Conservation (phyloP, 352 stramenopile species). For the Globisporangium emineosum region DNA sequence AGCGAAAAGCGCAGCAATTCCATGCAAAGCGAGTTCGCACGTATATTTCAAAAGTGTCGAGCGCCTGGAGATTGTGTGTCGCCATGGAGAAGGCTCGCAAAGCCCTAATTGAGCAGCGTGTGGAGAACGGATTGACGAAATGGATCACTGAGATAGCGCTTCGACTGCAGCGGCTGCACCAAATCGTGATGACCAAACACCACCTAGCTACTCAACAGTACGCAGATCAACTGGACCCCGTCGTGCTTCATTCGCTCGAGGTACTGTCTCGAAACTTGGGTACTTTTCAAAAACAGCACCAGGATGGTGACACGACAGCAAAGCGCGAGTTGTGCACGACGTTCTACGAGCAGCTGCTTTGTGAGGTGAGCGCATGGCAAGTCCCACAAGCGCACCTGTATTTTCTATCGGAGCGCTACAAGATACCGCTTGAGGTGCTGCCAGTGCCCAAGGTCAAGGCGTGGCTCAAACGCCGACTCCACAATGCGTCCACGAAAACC, state of each 20-base stretch:
- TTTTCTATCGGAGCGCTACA: slow-evolving; percentile 26
- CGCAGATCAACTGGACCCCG: slow-evolving; percentile 4
- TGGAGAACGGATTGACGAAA: slow-evolving; percentile 16
- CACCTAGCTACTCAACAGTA: neutral
- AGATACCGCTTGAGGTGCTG: slow-evolving; percentile 26
- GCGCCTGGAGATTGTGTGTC: neutral
- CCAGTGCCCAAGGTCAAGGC: slow-evolving; percentile 27
- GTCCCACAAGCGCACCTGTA: slow-evolving; percentile 25
- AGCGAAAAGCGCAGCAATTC: slow-evolving; percentile 13
- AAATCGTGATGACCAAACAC: neutral
- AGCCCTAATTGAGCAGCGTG: neutral
- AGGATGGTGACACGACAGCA: neutral
- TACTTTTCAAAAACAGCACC: neutral
- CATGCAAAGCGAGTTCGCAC: slow-evolving; percentile 6
- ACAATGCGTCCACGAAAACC: neutral
- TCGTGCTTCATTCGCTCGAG: neutral
- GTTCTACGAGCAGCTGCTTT: slow-evolving; percentile 14
- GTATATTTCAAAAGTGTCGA: slow-evolving; percentile 9
- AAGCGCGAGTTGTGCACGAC: neutral
- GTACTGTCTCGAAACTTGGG: neutral
- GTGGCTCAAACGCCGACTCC: slow-evolving; percentile 23
- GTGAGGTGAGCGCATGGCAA: slow-evolving; percentile 35
- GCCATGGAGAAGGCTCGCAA: neutral
- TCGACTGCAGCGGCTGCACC: slow-evolving; percentile 2
- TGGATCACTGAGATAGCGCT: slow-evolving; percentile 13